Base-by-base conservation (phyloP, 495 filamentous ascomycete genomes). In the Endocarpon pusillum region DNA sequence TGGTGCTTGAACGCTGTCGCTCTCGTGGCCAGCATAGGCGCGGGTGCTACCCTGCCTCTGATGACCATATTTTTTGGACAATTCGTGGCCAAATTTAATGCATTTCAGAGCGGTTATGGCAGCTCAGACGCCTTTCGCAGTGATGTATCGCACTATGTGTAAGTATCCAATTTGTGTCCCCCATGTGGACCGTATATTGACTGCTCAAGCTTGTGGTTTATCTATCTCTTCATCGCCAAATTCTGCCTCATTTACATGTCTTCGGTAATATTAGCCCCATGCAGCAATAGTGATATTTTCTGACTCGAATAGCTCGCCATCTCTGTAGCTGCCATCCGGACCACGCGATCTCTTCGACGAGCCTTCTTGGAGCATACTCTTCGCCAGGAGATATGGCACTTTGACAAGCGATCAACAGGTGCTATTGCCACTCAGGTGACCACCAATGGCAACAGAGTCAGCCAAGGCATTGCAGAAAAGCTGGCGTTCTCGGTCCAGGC, bases 401-500 rank as follows among this genome's bases (percentile, higher is more conserved):
- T 91, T 52, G 85, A 94, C 48, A 85, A 81, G 44, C 69, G 89
- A 15, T 85, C 85, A 33, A 80, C 85, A 19, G 86, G 86, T 41
- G 85, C 92, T 58, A 81, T 94, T 39, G 92, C 85, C 0, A 93
- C 85, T 1, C 73, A 84, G 36, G 92, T 94, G 47, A 93, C 85
- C 2, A 71, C 81, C 29, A 84, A 94, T 53, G 89, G 82, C 34
- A 89, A 91, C 46, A 53, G 84, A 30, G 74, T 93, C 35, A 84
- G 91, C 48, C 80, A 87, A 42, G 84, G 81, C 36, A 73, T 93
- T 29, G 89, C 83, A 0, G 80, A 91, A 52, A 92, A 91, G 53
- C 64, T 91, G 34, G 72, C 74, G 10, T 58, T 93, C 35, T 82
- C 80, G 0, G 37, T 93, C 20, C 72, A 66, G 3, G 78, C 81